Percentiles rank a stretch among this genome's conserved stretches.
These are phyloP conservation scores for Xylaria sp. DNA, from an alignment of 2,329 filamentous ascomycete genomes.

Conservation along the genomic window DNA sequence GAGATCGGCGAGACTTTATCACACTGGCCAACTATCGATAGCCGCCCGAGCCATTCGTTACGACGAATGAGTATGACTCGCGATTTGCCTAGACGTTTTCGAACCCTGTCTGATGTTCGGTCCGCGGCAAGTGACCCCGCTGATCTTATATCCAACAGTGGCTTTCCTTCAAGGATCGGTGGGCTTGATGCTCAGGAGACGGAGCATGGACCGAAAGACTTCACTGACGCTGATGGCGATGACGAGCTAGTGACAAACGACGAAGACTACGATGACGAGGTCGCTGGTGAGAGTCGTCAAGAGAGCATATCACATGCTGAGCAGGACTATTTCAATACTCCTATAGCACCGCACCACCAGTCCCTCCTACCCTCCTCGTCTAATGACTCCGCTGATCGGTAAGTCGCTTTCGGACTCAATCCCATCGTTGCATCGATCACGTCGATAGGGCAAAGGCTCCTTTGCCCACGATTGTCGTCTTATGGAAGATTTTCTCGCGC, in stretches of 20 bases:
- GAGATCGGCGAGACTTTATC: conserved; percentile 58
- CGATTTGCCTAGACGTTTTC: conserved; percentile 58
- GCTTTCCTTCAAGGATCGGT: conserved; percentile 45
- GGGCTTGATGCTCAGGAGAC: conserved; percentile 53
- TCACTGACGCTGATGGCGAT: conserved; percentile 87
- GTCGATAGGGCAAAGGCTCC: neutral
- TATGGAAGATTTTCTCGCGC: neutral
- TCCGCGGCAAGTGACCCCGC: conserved; percentile 72
- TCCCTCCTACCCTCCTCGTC: conserved; percentile 49
- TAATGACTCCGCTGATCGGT: conserved; percentile 42
- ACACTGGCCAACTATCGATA: conserved; percentile 62
- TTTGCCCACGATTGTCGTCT: neutral
- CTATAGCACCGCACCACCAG: conserved; percentile 56
- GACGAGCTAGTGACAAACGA: conserved; percentile 89
- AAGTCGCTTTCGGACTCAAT: neutral
- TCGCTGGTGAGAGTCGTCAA: conserved; percentile 54
- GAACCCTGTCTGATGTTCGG: conserved; percentile 64
- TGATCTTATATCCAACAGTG: conserved; percentile 63
- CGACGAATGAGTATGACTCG: conserved; percentile 64
- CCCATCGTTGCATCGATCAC: neutral
- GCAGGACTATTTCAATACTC: conserved; percentile 65
- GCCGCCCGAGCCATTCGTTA: conserved; percentile 58
- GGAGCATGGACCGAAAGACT: conserved; percentile 62
- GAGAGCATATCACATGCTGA: conserved; percentile 43
- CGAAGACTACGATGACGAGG: conserved; percentile 70